Percentiles rank a stretch among this genome's conserved stretches.
phyloP scores from a whole-genome alignment of 345 rosid genomes.

The Raphanus raphanistrum region DNA sequence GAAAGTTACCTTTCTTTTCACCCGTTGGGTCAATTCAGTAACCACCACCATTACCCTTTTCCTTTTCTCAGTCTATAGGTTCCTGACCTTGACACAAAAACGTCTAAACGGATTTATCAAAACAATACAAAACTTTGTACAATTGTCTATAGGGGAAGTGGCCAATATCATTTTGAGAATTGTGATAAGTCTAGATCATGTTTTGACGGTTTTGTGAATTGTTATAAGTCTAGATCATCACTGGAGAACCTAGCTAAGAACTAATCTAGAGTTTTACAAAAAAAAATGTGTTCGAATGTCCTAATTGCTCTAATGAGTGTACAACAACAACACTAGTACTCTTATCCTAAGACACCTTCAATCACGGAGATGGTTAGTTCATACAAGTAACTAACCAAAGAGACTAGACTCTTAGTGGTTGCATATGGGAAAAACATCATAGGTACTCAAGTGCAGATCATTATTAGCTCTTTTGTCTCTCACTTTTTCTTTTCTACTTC shows the following conservation, averaged over 20 bases:
- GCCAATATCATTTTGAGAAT: constrained; percentile 2
- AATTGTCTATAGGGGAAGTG: not conserved
- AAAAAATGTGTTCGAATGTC: not conserved
- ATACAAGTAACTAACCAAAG: constrained; percentile 25
- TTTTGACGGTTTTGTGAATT: not conserved
- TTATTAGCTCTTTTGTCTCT: constrained; percentile 42
- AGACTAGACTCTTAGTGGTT: constrained; percentile 30
- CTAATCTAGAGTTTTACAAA: not conserved
- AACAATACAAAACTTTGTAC: constrained; percentile 7
- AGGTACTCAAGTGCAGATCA: constrained; percentile 54
- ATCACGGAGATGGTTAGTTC: constrained; percentile 36
- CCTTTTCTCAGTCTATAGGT: constrained; percentile 10
- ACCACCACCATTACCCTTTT: constrained; percentile 43
- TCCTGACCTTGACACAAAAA: not conserved
- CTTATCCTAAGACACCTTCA: constrained; percentile 30
- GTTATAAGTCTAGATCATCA: not conserved
- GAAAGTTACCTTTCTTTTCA: constrained; percentile 42
- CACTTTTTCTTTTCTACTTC: constrained; percentile 43
- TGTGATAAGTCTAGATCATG: not conserved
- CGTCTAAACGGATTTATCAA: not conserved
- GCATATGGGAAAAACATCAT: constrained; percentile 71
- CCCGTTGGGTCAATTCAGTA: constrained; percentile 37
- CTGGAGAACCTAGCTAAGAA: not conserved
- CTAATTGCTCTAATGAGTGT: not conserved
- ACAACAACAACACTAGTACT: constrained; percentile 5